Evolutionary conservation across 306 rosid species (phyloP).

Genomic region (Trifolium fragiferum): DNA sequence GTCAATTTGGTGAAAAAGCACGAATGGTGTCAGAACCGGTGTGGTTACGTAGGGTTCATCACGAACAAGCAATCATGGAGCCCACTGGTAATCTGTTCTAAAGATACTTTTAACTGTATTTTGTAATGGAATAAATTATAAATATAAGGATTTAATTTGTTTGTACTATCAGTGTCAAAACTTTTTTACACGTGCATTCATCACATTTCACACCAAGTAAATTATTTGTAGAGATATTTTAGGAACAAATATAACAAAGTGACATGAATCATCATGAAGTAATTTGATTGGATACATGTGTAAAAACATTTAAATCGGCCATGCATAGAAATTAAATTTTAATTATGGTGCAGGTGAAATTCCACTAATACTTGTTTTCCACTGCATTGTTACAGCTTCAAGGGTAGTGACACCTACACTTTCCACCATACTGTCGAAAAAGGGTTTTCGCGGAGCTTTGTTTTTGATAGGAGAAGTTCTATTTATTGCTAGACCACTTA

Average conservation of each 20-base stretch:
- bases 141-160: not conserved
- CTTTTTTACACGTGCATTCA: not conserved
- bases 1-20: constrained; percentile 80
- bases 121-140: constrained; percentile 5
- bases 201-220: not conserved
- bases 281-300: not conserved
- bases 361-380: constrained; percentile 41
- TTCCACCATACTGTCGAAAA: constrained; percentile 61
- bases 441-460: constrained; percentile 75
- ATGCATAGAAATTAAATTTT: not conserved
- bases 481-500: constrained; percentile 79
- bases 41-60: constrained; percentile 66
- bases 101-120: constrained; percentile 14
- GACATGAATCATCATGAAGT: not conserved
- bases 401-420: constrained; percentile 63
- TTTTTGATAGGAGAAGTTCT: constrained; percentile 72
- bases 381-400: constrained; percentile 57
- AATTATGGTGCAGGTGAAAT: constrained; percentile 13
- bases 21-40: constrained; percentile 62
- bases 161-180: not conserved
- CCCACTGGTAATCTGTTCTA: constrained; percentile 56
- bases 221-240: not conserved
- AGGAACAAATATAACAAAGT: not conserved
- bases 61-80: constrained; percentile 61
- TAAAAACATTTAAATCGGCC: not conserved